Percentiles rank a stretch among this genome's conserved stretches.
These are phyloP conservation scores for Penicillium sp. DNA, from an alignment of 2,329 filamentous ascomycete species.

Conservation along the genomic window DNA sequence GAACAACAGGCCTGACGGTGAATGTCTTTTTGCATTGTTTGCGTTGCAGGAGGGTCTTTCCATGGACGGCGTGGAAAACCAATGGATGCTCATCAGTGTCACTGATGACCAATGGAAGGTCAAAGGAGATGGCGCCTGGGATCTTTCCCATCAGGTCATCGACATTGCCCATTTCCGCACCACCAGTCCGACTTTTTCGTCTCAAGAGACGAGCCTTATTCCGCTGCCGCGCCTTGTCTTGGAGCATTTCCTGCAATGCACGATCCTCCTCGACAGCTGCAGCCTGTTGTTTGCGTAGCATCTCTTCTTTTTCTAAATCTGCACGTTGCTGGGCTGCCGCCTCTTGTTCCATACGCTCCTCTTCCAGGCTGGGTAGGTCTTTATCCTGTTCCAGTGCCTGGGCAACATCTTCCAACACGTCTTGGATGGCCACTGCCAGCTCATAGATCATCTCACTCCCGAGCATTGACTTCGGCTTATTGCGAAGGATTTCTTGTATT, in stretches of 20 bases:
- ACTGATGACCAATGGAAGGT: slow-evolving; percentile 51
- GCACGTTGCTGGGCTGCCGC: slow-evolving; percentile 59
- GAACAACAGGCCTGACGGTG: slow-evolving; percentile 66
- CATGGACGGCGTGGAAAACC: slow-evolving; percentile 67
- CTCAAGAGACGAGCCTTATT: slow-evolving; percentile 38
- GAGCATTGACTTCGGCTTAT: slow-evolving; percentile 62
- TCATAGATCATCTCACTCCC: slow-evolving; percentile 65
- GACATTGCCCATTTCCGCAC: slow-evolving; percentile 30
- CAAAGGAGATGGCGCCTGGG: slow-evolving; percentile 42
- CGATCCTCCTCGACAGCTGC: slow-evolving; percentile 42
- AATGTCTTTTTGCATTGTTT: slow-evolving; percentile 63
- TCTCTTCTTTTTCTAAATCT: slow-evolving; percentile 51
- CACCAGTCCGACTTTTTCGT: slow-evolving; percentile 38
- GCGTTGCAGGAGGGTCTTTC: slow-evolving; percentile 62
- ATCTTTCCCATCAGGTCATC: slow-evolving; percentile 33
- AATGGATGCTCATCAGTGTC: slow-evolving; percentile 62
- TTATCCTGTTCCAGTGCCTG: slow-evolving; percentile 69
- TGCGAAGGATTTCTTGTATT: slow-evolving; percentile 65
- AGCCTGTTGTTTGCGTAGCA: slow-evolving; percentile 41
- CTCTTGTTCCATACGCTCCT: slow-evolving; percentile 81
- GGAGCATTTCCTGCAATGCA: slow-evolving; percentile 37
- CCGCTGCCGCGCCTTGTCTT: slow-evolving; percentile 41
- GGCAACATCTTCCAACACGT: slow-evolving; percentile 81
- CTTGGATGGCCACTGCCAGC: slow-evolving; percentile 58
- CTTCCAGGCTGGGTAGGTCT: slow-evolving; percentile 78